Conservation (phyloP, 306 rosid species). For the Adenanthera pavonina region DNA sequence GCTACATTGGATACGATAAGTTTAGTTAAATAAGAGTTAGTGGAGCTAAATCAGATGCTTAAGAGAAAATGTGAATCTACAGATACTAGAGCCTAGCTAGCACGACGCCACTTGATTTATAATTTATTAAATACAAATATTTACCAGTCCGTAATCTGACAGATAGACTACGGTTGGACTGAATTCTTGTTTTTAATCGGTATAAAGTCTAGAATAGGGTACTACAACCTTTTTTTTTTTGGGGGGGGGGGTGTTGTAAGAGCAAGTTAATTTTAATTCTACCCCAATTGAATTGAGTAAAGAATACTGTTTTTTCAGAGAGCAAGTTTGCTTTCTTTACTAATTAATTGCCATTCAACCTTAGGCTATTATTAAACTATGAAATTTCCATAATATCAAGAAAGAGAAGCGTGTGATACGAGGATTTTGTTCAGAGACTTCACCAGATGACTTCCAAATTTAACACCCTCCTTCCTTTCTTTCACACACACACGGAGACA, state of each 20-base stretch:
- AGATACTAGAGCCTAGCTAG: neutral
- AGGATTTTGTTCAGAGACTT: conserved; percentile 38
- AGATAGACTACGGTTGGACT: neutral
- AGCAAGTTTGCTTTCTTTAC: neutral
- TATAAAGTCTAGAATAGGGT: neutral
- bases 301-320: neutral
- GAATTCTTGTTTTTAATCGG: neutral
- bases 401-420: conserved; percentile 29
- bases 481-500: neutral
- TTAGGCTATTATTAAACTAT: conserved; percentile 4
- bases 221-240: no score
- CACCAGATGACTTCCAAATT: neutral
- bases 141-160: conserved; percentile 1
- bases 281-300: neutral
- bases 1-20: neutral
- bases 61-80: neutral
- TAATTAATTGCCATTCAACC: neutral
- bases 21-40: neutral
- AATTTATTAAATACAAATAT: neutral
- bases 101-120: conserved; percentile 8
- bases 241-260: neutral
- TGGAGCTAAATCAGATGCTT: neutral
- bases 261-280: neutral
- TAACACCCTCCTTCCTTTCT: neutral
- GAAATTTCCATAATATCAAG: conserved; percentile 18